Percentiles rank a stretch among this genome's conserved stretches.
phyloP scores from a whole-genome alignment of 2,329 filamentous ascomycete species.

The Trichoderma sp. region DNA sequence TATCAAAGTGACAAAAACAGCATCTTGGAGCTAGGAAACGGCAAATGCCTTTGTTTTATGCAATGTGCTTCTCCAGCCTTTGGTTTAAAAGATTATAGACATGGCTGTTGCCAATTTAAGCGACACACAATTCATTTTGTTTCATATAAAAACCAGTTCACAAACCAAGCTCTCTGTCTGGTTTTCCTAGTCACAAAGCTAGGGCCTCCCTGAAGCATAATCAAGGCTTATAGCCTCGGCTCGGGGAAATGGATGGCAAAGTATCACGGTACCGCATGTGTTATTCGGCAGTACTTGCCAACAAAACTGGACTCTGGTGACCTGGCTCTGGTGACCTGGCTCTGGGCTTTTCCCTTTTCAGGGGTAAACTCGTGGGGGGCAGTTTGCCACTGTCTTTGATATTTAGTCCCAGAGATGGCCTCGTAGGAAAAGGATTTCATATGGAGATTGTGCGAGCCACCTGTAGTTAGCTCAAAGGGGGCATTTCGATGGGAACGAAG shows the following conservation, averaged over 20 bases:
- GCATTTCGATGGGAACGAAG: not conserved
- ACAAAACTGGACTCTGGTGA: not conserved
- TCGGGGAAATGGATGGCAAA: not conserved
- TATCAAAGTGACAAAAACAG: not conserved
- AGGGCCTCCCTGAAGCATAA: not conserved
- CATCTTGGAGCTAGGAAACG: not conserved
- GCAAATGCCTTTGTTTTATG: not conserved
- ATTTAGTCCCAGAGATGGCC: not conserved
- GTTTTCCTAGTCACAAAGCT: not conserved
- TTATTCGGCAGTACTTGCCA: not conserved
- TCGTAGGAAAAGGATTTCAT: not conserved
- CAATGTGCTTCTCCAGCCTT: not conserved
- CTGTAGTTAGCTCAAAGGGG: not conserved
- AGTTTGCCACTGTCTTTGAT: not conserved
- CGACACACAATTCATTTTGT: not conserved
- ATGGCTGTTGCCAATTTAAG: not conserved
- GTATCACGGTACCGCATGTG: not conserved
- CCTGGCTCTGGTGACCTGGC: not conserved
- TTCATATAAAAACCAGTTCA: not conserved
- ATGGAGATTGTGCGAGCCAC: not conserved
- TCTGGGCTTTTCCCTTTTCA: not conserved
- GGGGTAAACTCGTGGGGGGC: not conserved
- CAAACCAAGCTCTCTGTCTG: not conserved
- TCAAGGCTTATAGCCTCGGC: not conserved
- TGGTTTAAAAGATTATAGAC: not conserved